Evolutionary conservation across 352 stramenopile genomes (phyloP).

Genomic region (Globisporangium nunn): DNA sequence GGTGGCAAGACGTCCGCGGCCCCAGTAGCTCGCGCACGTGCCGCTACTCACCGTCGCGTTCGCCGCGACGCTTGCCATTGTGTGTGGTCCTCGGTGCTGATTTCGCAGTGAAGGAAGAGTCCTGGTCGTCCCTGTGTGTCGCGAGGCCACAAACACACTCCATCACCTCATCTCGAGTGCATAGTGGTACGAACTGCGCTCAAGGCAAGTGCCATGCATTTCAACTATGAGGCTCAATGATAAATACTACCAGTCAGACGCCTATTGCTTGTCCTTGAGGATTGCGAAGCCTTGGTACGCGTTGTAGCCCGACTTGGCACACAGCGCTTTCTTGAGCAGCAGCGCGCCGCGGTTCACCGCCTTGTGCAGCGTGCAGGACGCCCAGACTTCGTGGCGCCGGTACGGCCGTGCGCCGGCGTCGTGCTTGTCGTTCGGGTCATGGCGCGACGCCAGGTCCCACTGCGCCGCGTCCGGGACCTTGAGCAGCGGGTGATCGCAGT

Average conservation of each 20-base stretch:
- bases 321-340: conserved; percentile 11
- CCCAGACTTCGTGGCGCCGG: conserved; percentile 25
- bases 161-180: too few species aligned
- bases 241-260: too few species aligned
- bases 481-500: conserved; percentile 32
- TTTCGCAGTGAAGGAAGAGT: too few species aligned
- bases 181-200: too few species aligned
- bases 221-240: too few species aligned
- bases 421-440: conserved; percentile 16
- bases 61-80: background rate
- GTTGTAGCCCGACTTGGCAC: conserved; percentile 10
- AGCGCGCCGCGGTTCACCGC: conserved; percentile 15
- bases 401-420: background rate
- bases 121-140: too few species aligned
- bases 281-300: conserved; percentile 13
- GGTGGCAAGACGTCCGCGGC: background rate
- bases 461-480: conserved; percentile 20
- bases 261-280: too few species aligned
- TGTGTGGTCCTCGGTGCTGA: too few species aligned
- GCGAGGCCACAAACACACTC: too few species aligned
- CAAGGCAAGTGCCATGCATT: too few species aligned
- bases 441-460: too few species aligned
- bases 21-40: background rate
- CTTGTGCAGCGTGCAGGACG: conserved; percentile 20
- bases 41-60: background rate